Base-by-base conservation (phyloP, 176 grass and related monocot species). In the Carex cristatella region DNA sequence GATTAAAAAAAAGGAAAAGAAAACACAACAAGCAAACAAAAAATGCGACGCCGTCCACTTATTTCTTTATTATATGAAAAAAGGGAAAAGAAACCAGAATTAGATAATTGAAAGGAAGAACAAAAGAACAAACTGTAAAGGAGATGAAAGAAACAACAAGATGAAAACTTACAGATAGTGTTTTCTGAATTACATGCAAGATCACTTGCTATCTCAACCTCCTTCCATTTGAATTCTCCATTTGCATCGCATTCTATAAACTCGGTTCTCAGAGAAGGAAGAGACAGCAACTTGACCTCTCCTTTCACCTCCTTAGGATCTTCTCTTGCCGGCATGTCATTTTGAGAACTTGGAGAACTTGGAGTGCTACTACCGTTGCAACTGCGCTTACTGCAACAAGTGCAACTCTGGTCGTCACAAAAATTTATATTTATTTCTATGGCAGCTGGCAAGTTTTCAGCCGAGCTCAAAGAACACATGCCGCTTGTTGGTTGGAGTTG, bases 141-240 rank as follows among this genome's bases (percentile, higher is more conserved):
- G n/a, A 32, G 27, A 65, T 65, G 3, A 35, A 10, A 7, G 4
- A n/a, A 19, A 13, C 37, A 37, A 68, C 4, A 35, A 32, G 23
- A 13, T 31, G 23, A 32, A 32, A 12, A 77, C 46, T 55, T 55
- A 55, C 19, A 77, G 2, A 56, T 16, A 77, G 5, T 56, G 27
- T 77, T 49, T 64, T 16, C 2, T 42, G 57, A 44, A 62, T 10
- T 81, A 31, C 62, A 66, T 51, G 33, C 32, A 68, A 51, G 4
- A 55, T 68, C 80, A 66, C 80, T 83, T 68, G 61, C 19, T 83
- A 65, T 62, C 38, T 87, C 85, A 16, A 82, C 16, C 65, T 87
- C 85, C 78, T 72, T 87, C 85, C 85, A 87, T 82, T 73, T 82
- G 33, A 87, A 37, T 0, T 59, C 79, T 15, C 79, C 85, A 23